These are phyloP conservation scores for Barbarea vulgaris DNA, from an alignment of 345 rosid species.

Conservation along the genomic window DNA sequence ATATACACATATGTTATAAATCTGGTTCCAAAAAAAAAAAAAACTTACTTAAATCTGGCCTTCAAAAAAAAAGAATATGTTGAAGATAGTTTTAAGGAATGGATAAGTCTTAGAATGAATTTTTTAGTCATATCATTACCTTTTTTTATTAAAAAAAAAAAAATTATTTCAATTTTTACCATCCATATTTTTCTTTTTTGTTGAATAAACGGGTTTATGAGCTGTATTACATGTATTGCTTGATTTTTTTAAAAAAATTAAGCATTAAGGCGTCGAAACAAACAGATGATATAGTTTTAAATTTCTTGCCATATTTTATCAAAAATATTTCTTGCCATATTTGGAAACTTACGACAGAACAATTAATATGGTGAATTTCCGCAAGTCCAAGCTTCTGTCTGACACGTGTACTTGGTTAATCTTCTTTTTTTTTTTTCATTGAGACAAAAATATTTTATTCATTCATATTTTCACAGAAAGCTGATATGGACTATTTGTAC, in stretches of 20 bases:
- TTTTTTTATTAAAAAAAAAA: too few relatives aligned
- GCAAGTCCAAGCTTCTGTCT: constrained; percentile 40
- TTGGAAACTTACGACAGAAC: constrained; percentile 42
- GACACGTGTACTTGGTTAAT: constrained; percentile 36
- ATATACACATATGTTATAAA: background rate
- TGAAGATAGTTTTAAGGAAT: background rate
- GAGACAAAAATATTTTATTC: background rate
- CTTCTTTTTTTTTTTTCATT: background rate
- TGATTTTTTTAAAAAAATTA: constrained; percentile 23
- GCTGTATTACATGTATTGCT: constrained; percentile 3
- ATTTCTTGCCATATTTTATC: constrained; percentile 27
- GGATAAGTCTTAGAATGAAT: background rate
- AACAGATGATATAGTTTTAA: background rate
- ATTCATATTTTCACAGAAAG: constrained; percentile 20
- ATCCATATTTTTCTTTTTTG: background rate
- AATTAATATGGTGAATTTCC: constrained; percentile 28
- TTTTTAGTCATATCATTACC: background rate
- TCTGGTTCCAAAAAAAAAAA: too few relatives aligned
- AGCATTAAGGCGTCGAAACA: constrained; percentile 30
- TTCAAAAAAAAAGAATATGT: background rate
- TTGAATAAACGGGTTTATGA: background rate
- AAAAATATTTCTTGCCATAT: constrained; percentile 21
- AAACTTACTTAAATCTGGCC: background rate
- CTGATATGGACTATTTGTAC: constrained; percentile 35
- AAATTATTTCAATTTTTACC: background rate